Evolutionary conservation across 345 rosid species (phyloP).

Genomic region (Gossypium herbaceum): DNA sequence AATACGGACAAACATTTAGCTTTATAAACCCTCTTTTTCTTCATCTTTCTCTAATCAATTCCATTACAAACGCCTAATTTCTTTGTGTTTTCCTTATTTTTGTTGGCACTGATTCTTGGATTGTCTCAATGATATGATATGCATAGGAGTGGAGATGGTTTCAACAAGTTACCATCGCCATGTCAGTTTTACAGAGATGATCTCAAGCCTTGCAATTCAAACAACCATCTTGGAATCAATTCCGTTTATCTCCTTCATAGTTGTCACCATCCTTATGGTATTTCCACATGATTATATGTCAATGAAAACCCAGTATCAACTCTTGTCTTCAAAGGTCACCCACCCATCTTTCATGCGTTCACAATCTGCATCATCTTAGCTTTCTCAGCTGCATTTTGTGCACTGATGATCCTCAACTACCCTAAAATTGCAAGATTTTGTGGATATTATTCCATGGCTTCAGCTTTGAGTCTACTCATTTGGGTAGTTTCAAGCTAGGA

Average conservation of each 20-base stretch:
- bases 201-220: not conserved
- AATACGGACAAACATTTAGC: too few species aligned
- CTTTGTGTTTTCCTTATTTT: not conserved
- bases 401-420: not conserved
- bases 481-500: not conserved
- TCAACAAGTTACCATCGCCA: not conserved
- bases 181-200: not conserved
- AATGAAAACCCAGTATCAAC: conserved; percentile 14
- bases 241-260: not conserved
- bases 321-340: conserved; percentile 7
- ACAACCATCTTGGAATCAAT: conserved; percentile 12
- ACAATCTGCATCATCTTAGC: conserved; percentile 8
- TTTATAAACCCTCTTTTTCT: not conserved
- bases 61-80: not conserved
- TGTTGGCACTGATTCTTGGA: not conserved
- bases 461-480: not conserved
- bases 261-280: not conserved
- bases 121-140: not conserved
- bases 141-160: not conserved
- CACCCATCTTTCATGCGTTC: conserved; percentile 7
- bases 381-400: conserved; percentile 13
- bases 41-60: not conserved
- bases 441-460: conserved; percentile 3
- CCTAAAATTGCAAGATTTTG: not conserved
- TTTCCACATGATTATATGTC: conserved; percentile 10